phyloP scores from a whole-genome alignment of 2,329 filamentous ascomycete species.

The Cladorrhinum sp. region DNA sequence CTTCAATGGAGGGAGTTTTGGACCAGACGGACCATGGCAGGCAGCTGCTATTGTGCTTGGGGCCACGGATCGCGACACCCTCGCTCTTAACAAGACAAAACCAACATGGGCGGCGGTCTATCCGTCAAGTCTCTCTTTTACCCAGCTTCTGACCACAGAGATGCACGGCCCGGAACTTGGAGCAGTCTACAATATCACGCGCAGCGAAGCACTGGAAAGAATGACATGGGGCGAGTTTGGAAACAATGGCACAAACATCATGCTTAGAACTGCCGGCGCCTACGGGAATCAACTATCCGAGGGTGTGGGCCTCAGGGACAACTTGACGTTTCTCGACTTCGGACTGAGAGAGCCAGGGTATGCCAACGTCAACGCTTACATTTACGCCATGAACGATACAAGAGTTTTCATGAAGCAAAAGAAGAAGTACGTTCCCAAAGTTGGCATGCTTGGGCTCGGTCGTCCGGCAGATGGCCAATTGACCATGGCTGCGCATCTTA shows the following conservation, averaged over 20 bases:
- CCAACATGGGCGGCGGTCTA: neutral
- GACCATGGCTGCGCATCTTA: neutral
- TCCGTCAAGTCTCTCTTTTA: neutral
- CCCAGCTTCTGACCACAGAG: slow-evolving; percentile 9
- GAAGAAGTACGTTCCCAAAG: slow-evolving; percentile 1
- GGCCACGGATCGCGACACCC: neutral
- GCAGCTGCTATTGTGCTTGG: slow-evolving; percentile 13
- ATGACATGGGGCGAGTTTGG: slow-evolving; percentile 3
- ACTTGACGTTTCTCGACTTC: slow-evolving; percentile 10
- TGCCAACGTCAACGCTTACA: slow-evolving; percentile 11
- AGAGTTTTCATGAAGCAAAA: slow-evolving; percentile 8
- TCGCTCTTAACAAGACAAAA: neutral
- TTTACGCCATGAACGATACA: slow-evolving; percentile 12
- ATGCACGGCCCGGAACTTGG: neutral
- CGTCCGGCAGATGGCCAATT: neutral
- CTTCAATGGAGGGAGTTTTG: neutral
- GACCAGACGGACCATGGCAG: slow-evolving; percentile 25
- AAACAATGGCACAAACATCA: neutral
- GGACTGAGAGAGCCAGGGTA: slow-evolving; percentile 7
- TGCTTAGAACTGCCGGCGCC: neutral
- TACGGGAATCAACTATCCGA: slow-evolving; percentile 6
- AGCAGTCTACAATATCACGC: slow-evolving; percentile 6
- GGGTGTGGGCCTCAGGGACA: slow-evolving; percentile 6
- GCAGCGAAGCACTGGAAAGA: neutral
- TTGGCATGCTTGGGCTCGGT: slow-evolving; percentile 13